Base-by-base conservation (phyloP, 139 green algal species). In the Chara braunii region DNA sequence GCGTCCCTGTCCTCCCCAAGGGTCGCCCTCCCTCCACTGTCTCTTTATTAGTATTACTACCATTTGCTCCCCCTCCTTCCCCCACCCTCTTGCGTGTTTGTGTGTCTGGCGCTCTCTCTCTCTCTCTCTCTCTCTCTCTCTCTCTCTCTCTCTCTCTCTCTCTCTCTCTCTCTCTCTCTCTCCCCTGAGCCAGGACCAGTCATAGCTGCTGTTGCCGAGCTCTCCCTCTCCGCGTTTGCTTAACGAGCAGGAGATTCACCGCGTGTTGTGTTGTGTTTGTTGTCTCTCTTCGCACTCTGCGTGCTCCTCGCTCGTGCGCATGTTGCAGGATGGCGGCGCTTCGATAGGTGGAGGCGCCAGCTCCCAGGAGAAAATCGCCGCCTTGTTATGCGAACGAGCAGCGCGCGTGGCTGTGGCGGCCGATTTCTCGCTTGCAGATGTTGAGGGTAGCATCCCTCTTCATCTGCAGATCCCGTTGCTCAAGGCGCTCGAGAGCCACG, bases 381-480 rank as follows among this genome's bases (percentile, higher is more conserved):
- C 22, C 11, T 9, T 67, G 4, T 12, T 67, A 45, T 24, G n/a
- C 5, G 57, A 67, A 33, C 57, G 57, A 22, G 57, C 57, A 4
- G 57, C 57, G 6, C 57, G 18, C 4, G 57, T 67, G 34, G 57
- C 57, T 3, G 6, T 33, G 8, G 30, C 5, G 11, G 57, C 24
- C 31, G 9, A 45, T n/a, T 45, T 67, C 22, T 67, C 57, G 35
- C 35, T 67, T 22, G 22, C 57, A 5, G 57, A 62, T 6, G 35
- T 67, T 5, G 57, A 67, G 18, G 11, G 43, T 18, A 66, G 43
- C 26, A 24, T n/a, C 9, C 40, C 40, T 18, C 22, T 66, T 22
- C 57, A 67, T 5, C n/a, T n/a, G n/a, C 57, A 67, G 57, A 42
- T 67, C 4, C 7, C 57, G 23, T n/a, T 67, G 9, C 18, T 67